phyloP scores from a whole-genome alignment of 2,329 filamentous ascomycete genomes.

The Sporothrix protearum region DNA sequence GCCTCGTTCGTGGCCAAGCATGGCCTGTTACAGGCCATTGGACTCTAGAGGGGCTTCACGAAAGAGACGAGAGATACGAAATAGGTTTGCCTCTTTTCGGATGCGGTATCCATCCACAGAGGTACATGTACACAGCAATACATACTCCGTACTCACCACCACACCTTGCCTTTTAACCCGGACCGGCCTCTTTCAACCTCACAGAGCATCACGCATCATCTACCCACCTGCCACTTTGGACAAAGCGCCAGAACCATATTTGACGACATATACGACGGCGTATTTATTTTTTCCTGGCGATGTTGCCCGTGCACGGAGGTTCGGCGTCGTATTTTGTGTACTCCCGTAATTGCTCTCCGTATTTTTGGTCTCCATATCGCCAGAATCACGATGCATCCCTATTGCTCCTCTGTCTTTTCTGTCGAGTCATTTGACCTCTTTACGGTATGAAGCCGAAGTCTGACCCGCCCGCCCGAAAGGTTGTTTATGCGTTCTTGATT shows the following conservation, averaged over 20 bases:
- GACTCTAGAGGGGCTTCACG: neutral
- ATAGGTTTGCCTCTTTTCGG: neutral
- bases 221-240: neutral
- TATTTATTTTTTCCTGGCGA: neutral
- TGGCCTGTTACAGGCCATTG: conserved; percentile 1
- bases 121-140: too few species aligned
- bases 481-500: neutral
- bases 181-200: neutral
- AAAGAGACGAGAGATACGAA: too few species aligned
- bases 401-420: neutral
- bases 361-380: neutral
- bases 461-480: neutral
- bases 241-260: neutral
- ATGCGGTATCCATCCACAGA: neutral
- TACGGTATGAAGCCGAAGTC: neutral
- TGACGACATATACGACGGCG: neutral
- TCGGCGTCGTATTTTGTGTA: neutral
- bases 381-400: neutral
- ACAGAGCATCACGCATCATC: neutral
- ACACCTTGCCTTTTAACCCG: neutral
- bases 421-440: neutral
- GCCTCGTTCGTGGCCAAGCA: neutral
- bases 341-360: neutral
- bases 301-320: neutral
- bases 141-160: neutral